Evolutionary conservation across 768 basidiomycete genomes (phyloP), one percentile per base, ranked within the genome.

Genomic region (Pulveroboletus sp.): DNA sequence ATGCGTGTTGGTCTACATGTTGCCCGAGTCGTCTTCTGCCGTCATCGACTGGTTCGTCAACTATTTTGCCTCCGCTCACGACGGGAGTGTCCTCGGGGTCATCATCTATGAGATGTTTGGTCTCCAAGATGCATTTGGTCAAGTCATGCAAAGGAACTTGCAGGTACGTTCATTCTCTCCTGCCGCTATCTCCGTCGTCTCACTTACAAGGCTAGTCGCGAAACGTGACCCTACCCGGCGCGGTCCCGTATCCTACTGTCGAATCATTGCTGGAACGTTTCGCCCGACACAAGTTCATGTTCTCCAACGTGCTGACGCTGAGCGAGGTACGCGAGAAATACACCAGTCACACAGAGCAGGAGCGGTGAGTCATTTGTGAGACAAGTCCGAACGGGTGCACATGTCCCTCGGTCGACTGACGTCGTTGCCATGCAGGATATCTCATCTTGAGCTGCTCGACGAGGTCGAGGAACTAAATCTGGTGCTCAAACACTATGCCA

Each of bases 391-490:
- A 17, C 17, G n/a, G n/a, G 29, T 26, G 19, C 35, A 11, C 14
- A n/a, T n/a, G n/a, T n/a, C n/a, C 43, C 6, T 24, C 29, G 5
- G 17, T 37, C 20, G 49, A 30, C 20, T 48, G 48, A 45, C 43
- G 31, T 29, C 4, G 17, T 20, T 38, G 19, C 2, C 16, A 11
- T 6, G 2, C 57, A 93, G 93, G 59, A 85, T 94, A 59, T 77
- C 87, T 0, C 74, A 71, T 48, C 75, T 96, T 14, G 95, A 98
- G 63, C 76, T 89, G 68, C 76, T 99, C 5, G 95, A 55, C 3
- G 54, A 99, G 68, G 74, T 93, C 9, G 95, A 99, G 67, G 95
- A 98, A 68, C 76, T 99, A 17, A 87, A 93, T 49, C 77, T 99
- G 5, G 88, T 55, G 5, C 53, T 55, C 17, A 31, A 23, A 11